Conservation (phyloP, 1,139 yeast genomes). For the Candida frijolesensis region DNA sequence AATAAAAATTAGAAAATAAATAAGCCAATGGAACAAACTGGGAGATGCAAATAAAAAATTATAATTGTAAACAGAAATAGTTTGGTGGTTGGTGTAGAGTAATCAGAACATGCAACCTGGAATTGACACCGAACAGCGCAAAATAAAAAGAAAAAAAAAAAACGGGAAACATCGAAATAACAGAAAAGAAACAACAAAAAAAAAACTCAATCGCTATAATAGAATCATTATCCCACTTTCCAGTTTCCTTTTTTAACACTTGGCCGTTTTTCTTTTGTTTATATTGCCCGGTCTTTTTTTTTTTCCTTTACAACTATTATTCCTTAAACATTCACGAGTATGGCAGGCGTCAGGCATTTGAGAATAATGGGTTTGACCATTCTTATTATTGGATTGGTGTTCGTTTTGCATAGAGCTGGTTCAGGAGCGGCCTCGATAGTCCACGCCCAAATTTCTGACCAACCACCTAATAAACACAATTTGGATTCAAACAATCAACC, state of each 20-base stretch:
- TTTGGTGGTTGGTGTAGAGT: neutral
- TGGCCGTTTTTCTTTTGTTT: neutral
- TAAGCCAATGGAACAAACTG: neutral
- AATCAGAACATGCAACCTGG: neutral
- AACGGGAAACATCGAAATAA: neutral
- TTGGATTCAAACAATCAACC: conserved; percentile 6
- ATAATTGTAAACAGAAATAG: neutral
- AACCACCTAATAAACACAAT: conserved; percentile 14
- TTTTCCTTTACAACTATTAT: neutral
- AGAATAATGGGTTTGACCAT: conserved; percentile 22
- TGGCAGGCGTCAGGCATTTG: conserved; percentile 22
- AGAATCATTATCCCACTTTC: neutral
- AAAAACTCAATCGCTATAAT: neutral
- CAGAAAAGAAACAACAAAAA: neutral
- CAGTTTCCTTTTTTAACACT: neutral
- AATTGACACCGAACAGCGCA: neutral
- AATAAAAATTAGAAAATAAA: neutral
- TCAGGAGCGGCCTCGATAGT: conserved; percentile 16
- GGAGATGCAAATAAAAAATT: neutral
- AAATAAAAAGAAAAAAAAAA: neutral
- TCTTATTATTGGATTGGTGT: conserved; percentile 18
- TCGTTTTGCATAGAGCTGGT: conserved; percentile 20
- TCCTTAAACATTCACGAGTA: neutral
- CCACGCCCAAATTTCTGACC: conserved; percentile 18
- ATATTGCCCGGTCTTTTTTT: neutral